Evolutionary conservation across 1,284 basidiomycete species (phyloP), one percentile per base, ranked within the genome.

Genomic region (Ustilago shanxiensis): DNA sequence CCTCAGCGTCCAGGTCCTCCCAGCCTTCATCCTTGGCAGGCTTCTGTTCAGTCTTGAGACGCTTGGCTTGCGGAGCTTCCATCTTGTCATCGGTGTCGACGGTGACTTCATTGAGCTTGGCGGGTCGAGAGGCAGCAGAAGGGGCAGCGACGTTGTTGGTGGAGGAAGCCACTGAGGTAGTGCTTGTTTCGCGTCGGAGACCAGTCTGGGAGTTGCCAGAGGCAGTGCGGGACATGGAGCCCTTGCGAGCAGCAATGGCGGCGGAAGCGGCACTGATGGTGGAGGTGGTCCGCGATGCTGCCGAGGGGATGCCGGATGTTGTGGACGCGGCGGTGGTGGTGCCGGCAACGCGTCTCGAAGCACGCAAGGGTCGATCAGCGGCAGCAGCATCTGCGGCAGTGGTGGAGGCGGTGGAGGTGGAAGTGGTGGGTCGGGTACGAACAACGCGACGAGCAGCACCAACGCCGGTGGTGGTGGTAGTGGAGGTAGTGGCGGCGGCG

Each of bases 1-100:
- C 96, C 64, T 95, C 95, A 3, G 91, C 92, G 81, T 98, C 96
- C 20, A 98, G 89, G 85, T 98, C 95, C 35, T 93, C 92, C 95
- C 89, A 90, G 0, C 89, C 89, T 26, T 87, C 85, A 77, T 89
- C 89, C 82, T 89, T 89, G 56, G 83, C 74, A 49, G 74, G 79
- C 63, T 68, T 66, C n/a, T 64, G 62, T 47, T 78, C 75, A 29
- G 72, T 75, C 72, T 78, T 78, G 65, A 78, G 59, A 60, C 76
- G 68, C 61, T 78, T 78, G 41, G 76, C 62, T 45, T 78, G 66
- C 4, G 69, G 68, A 20, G 72, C 73, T 39, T 78, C 76, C 41
- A 76, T 71, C 66, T 78, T 76, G 55, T 75, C 72, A 16, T 68
- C 71, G 20, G 52, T 65, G 31, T 74, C 72, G 10, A 44, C 41